Base-by-base conservation (phyloP, 768 basidiomycete genomes). In the Hydnomerulius pinastri region DNA sequence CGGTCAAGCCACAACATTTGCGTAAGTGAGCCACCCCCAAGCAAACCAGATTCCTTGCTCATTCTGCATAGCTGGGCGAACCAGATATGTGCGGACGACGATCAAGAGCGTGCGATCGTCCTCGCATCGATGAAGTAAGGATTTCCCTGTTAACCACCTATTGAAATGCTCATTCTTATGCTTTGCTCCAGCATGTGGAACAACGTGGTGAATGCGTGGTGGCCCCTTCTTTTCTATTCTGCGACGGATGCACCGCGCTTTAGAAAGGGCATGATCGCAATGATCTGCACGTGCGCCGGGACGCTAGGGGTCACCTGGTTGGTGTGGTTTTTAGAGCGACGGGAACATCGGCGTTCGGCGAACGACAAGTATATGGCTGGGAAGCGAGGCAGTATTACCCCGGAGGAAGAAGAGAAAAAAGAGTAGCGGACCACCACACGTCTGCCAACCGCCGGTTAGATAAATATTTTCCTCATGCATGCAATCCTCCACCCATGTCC, bases 1-100 rank as follows among this genome's bases (percentile, higher is more conserved):
- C 0, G 86, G 87, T 9, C 89, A 90, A 62, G 89, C 86, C 6
- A 82, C 80, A 15, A 90, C 86, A 21, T 89, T 90, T 59, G 83
- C 84, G 78, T 84, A 55, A 46, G 80, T 72, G 17, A 25, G 28
- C 41, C 13, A 13, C 10, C 38, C 29, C 25, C 27, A 32, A 13
- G 18, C 41, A 21, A 28, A 27, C 25, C 3, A 15, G 20, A 9
- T n/a, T 43, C 30, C 9, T 42, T 29, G 40, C 53, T 54, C 39
- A 52, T 21, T 30, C 18, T 53, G 20, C 46, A 17, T 55, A 83
- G 82, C 12, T 89, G 89, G 88, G 86, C 87, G n/a, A 90, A 90
- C 64, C 83, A 87, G 61, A 78, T 87, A 43, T 85, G 83, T 50
- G 77, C 81, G 23, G 82, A 87, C 56, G 85, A 90, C 65, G 75